A percentile compares a stretch with the other conserved stretches of the same genome.
Evolutionary conservation across 2,329 filamentous ascomycete species (phyloP).

Genomic region (Plenodomus biglobosus): DNA sequence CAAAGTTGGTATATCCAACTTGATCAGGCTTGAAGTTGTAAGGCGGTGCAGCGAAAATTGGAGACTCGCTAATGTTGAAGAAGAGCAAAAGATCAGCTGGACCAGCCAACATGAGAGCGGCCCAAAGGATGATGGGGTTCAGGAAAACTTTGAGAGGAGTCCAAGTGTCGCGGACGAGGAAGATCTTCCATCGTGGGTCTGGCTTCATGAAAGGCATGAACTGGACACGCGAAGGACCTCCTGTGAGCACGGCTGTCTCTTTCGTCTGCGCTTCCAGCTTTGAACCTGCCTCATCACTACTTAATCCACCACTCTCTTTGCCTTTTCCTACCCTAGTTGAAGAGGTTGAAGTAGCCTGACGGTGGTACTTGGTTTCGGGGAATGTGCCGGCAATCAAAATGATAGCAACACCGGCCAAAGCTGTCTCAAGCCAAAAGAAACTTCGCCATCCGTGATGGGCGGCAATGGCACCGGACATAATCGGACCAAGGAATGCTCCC

Average conservation of each 20-base stretch:
- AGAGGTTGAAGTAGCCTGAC: constrained; percentile 14
- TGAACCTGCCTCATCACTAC: constrained; percentile 17
- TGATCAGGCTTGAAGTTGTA: constrained; percentile 49
- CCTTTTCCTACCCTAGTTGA: neutral
- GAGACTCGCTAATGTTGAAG: constrained; percentile 56
- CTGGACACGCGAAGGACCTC: constrained; percentile 44
- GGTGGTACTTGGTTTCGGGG: constrained; percentile 49
- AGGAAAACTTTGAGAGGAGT: constrained; percentile 49
- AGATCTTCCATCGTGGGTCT: constrained; percentile 45
- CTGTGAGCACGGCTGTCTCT: constrained; percentile 24
- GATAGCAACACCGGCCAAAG: constrained; percentile 45
- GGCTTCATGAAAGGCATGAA: constrained; percentile 43
- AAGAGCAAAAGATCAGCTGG: constrained; percentile 50
- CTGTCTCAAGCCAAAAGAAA: constrained; percentile 52
- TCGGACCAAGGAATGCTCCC: constrained; percentile 48
- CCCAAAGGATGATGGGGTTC: constrained; percentile 49
- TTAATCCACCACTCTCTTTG: neutral
- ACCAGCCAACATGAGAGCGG: constrained; percentile 38
- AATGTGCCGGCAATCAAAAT: constrained; percentile 46
- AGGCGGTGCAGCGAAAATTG: constrained; percentile 49
- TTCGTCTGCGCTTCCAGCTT: constrained; percentile 26
- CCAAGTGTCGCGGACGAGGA: constrained; percentile 46
- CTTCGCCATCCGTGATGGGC: constrained; percentile 49
- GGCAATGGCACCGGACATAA: constrained; percentile 49
- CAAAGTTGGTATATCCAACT: constrained; percentile 55